These are phyloP conservation scores for Trichosanthes truncata DNA, from an alignment of 306 rosid species.

Conservation along the genomic window DNA sequence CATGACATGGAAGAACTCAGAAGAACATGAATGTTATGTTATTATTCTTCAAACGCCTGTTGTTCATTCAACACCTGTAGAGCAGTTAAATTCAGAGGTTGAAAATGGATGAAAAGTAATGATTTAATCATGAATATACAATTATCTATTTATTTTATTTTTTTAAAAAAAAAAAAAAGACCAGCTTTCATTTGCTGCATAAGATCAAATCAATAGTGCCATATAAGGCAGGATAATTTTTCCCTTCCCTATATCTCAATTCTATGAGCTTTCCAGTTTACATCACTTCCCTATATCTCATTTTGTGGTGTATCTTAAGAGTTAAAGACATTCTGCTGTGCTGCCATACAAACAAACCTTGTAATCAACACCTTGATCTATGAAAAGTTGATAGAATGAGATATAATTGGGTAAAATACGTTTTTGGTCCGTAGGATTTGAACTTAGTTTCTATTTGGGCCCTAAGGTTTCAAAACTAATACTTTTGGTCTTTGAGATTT, in stretches of 20 bases:
- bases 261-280: background rate
- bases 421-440: too few species aligned
- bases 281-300: background rate
- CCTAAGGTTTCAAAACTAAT: too few species aligned
- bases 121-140: background rate
- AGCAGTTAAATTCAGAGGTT: background rate
- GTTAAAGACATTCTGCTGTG: background rate
- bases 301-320: background rate
- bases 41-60: background rate
- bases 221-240: background rate
- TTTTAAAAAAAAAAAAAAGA: background rate
- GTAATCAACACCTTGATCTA: background rate
- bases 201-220: background rate
- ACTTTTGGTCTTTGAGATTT: too few species aligned
- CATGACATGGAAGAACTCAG: background rate
- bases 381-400: background rate
- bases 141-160: too few species aligned
- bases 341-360: background rate
- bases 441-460: too few species aligned
- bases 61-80: background rate
- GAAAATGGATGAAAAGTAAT: background rate
- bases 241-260: background rate
- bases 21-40: conserved; percentile 1
- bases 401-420: too few species aligned
- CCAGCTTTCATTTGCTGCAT: background rate